A percentile compares a stretch with the other conserved stretches of the same genome.
These are phyloP conservation scores for Solanum hybrid DNA, from an alignment of 305 asterid genomes.

Conservation along the genomic window DNA sequence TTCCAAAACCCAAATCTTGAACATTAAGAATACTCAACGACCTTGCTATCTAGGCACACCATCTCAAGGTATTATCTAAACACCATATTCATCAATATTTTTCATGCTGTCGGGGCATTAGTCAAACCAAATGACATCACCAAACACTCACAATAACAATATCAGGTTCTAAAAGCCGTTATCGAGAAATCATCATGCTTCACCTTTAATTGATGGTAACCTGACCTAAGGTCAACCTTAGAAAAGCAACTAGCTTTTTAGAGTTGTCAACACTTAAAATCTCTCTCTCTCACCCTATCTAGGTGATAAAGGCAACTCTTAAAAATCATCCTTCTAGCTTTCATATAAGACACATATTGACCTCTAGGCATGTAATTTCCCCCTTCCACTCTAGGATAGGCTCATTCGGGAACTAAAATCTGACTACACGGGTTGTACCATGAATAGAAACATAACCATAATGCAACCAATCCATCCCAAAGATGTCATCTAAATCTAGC, in stretches of 20 bases:
- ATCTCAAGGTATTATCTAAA: background rate
- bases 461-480: background rate
- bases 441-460: background rate
- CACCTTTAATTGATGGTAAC: background rate
- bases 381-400: background rate
- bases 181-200: background rate
- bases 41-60: too few relatives aligned
- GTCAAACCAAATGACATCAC: background rate
- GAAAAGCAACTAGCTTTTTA: background rate
- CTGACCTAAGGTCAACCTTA: background rate
- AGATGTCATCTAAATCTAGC: background rate
- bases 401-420: background rate
- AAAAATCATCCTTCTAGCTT: background rate
- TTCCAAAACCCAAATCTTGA: background rate
- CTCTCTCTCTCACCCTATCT: background rate
- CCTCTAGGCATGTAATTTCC: background rate
- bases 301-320: background rate
- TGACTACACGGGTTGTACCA: background rate
- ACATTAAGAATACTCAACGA: too few relatives aligned
- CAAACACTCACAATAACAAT: background rate
- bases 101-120: background rate
- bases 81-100: background rate
- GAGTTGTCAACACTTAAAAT: background rate
- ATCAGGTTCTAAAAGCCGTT: background rate
- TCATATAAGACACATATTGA: background rate